Conservation (phyloP, 1,284 basidiomycete species). For the Somion occarium region DNA sequence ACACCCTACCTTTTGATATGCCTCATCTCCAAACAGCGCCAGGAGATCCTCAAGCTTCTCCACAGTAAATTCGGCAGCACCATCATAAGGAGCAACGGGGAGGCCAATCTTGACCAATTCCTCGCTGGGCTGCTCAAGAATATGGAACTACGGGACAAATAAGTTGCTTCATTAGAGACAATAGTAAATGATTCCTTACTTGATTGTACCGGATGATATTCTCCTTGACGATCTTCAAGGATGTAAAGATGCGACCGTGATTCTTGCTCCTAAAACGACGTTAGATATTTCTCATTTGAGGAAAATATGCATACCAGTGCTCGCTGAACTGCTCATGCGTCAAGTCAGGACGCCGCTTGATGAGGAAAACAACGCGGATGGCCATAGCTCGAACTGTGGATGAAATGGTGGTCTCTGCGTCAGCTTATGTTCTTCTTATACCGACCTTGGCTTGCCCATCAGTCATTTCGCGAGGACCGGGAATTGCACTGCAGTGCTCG, state of each 20-base stretch:
- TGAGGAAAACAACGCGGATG: neutral
- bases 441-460: no score
- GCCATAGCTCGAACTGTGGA: no score
- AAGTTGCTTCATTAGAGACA: no score
- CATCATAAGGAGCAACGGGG: slow-evolving; percentile 6
- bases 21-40: slow-evolving; percentile 7
- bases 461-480: no score
- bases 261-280: slow-evolving; percentile 4
- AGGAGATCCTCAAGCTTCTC: slow-evolving; percentile 7
- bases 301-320: slow-evolving; percentile 4
- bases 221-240: slow-evolving; percentile 5
- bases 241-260: slow-evolving; percentile 6
- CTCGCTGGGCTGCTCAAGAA: neutral
- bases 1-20: neutral
- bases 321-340: slow-evolving; percentile 9
- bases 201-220: slow-evolving; percentile 7
- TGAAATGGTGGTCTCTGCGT: no score
- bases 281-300: neutral
- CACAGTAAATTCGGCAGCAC: slow-evolving; percentile 8
- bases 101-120: neutral
- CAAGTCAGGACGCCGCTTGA: slow-evolving; percentile 4
- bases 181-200: neutral
- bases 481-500: no score
- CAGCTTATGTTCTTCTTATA: no score
- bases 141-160: slow-evolving; percentile 7